Base-by-base conservation (phyloP, 2,329 filamentous ascomycete genomes). In the Diaporthe capsici region DNA sequence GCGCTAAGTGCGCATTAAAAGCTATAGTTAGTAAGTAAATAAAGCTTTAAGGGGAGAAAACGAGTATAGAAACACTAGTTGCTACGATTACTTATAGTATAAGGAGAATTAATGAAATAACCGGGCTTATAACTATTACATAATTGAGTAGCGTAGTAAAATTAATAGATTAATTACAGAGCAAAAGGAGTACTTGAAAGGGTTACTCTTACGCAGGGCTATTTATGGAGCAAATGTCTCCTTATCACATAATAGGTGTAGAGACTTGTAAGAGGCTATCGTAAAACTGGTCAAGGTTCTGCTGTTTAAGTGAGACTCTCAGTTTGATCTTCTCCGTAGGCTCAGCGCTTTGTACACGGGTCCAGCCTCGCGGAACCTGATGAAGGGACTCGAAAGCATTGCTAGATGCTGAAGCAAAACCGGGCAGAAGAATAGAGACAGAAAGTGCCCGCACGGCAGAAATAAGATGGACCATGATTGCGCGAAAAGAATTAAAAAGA, bases 211-310 rank as follows among this genome's bases (percentile, higher is more conserved):
- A 2, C 31, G 31, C 3, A 31, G 31, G 31, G 31, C 31, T 31
- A 31, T 31, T 31, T 31, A 31, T 31, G 4, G 4, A 31, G 31
- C 28, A 31, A 31, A 31, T 31, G 1, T 31, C 28, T 4, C 28
- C 28, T 31, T 31, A 31, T 31, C 4, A 31, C 4, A 28, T 28
- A 28, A 28, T 28, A 28, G n/a, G n/a, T 1, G 63, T 71, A 8
- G 72, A 74, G 0, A 74, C 63, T 28, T 71, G 72, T 20, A 70
- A 51, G 1, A 74, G 31, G 39, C 31, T 70, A 0, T 74, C 72
- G 1, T 74, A 74, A 12, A 74, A 74, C 9, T 70, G 31, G 53
- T 74, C 72, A 13, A 71, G 72, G 63, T 74, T 74, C 22, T 74
- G 72, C 61, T 74, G 72, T 58, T 71, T 74, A 10, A 74, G 44